A percentile compares a stretch with the other conserved stretches of the same genome.
Conservation (phyloP, 345 rosid species). For the Gossypium longicalyx region DNA sequence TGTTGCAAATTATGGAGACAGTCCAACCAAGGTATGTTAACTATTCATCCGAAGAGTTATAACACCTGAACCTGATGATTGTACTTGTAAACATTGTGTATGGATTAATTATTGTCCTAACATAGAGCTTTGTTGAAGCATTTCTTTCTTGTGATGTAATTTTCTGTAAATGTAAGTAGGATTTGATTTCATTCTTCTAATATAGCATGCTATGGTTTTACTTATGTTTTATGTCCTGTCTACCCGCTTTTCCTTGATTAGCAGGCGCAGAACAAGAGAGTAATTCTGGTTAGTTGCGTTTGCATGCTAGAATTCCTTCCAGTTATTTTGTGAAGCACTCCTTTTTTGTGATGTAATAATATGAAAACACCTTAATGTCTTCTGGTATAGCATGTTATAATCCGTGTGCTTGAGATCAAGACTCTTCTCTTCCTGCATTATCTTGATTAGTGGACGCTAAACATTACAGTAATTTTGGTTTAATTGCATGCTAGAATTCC, state of each 20-base stretch:
- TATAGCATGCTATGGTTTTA: conserved; percentile 15
- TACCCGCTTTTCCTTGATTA: no score
- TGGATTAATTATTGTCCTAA: background rate
- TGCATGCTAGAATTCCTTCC: no score
- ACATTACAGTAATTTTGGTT: no score
- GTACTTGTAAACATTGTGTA: background rate
- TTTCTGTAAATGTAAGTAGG: background rate
- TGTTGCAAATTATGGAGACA: conserved; percentile 80
- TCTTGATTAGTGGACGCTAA: no score
- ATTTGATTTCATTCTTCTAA: background rate
- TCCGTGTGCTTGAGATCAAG: conserved; percentile 5
- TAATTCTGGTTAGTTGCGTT: no score
- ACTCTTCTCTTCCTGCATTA: no score
- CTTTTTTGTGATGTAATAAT: no score
- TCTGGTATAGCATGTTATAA: conserved; percentile 3
- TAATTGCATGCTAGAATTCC: no score
- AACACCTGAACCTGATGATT: background rate
- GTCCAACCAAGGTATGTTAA: conserved; percentile 63
- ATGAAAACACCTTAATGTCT: background rate
- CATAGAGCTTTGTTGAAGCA: background rate
- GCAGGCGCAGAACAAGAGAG: no score
- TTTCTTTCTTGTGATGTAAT: background rate
- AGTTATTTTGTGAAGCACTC: no score
- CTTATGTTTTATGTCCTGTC: background rate
- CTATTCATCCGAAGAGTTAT: background rate